phyloP scores from a whole-genome alignment of 495 filamentous ascomycete genomes.

The Hyaloscypha hepaticicola region DNA sequence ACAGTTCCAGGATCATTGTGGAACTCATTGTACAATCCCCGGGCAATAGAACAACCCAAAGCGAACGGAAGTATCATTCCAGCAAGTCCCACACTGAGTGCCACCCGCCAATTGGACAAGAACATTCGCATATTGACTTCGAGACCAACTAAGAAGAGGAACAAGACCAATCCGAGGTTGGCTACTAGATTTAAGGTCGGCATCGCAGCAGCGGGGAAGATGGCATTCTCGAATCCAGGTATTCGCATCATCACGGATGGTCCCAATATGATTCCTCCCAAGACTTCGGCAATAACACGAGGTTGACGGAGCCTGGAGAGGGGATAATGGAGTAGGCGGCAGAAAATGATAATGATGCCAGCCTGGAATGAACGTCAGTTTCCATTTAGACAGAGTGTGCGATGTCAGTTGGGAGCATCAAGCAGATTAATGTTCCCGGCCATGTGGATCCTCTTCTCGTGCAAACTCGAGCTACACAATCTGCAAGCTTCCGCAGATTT shows the following conservation, averaged over 20 bases:
- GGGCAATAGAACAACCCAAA: constrained; percentile 72
- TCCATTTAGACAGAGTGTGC: constrained; percentile 9
- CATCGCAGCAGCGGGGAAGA: constrained; percentile 75
- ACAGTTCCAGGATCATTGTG: constrained; percentile 58
- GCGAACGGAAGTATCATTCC: constrained; percentile 84
- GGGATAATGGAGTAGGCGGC: constrained; percentile 78
- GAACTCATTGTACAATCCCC: constrained; percentile 82
- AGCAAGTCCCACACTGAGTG: constrained; percentile 74
- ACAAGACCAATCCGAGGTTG: constrained; percentile 86
- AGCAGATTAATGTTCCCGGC: neutral
- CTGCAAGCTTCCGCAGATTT: neutral
- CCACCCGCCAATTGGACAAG: constrained; percentile 81
- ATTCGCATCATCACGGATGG: constrained; percentile 84
- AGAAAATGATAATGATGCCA: constrained; percentile 86
- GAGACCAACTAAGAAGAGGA: constrained; percentile 88
- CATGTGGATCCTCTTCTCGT: neutral
- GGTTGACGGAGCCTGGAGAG: constrained; percentile 86
- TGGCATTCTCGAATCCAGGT: constrained; percentile 72
- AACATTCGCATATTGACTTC: constrained; percentile 91
- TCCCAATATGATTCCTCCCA: constrained; percentile 87
- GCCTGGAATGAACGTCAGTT: constrained; percentile 54
- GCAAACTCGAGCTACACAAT: neutral
- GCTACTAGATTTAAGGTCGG: constrained; percentile 69
- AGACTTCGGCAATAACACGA: constrained; percentile 92
- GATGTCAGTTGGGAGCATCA: constrained; percentile 4